phyloP scores from a whole-genome alignment of 306 rosid species.

The Acmispon strigosus region DNA sequence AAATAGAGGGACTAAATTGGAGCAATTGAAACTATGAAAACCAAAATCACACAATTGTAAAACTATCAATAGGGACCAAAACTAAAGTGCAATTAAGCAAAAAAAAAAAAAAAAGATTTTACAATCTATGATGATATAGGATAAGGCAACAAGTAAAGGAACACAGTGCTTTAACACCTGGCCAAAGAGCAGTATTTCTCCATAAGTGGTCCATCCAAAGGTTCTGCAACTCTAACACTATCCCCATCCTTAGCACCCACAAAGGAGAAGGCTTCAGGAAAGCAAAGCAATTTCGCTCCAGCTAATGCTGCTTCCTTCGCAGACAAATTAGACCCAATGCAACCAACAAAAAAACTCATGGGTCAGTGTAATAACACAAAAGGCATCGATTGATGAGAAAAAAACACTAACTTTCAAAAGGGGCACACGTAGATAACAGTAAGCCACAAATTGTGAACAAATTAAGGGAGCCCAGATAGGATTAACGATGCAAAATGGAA shows the following conservation, averaged over 20 bases:
- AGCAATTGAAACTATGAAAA: too few species aligned
- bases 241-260: slow-evolving; percentile 80
- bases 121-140: background rate
- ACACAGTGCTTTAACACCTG: slow-evolving; percentile 36
- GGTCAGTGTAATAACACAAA: background rate
- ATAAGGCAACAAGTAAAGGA: background rate
- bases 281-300: slow-evolving; percentile 80
- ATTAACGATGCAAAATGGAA: background rate
- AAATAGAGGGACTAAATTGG: too few species aligned
- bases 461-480: background rate
- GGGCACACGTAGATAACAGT: background rate
- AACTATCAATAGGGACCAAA: too few species aligned
- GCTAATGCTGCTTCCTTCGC: slow-evolving; percentile 84
- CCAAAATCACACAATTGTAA: too few species aligned
- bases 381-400: background rate
- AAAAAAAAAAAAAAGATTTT: too few species aligned
- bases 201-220: slow-evolving; percentile 75
- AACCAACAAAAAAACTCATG: background rate
- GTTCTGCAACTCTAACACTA: slow-evolving; percentile 59
- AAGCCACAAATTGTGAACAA: background rate
- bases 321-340: too few species aligned
- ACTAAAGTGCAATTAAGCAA: too few species aligned
- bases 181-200: slow-evolving; percentile 75
- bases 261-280: slow-evolving; percentile 83
- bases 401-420: background rate